Evolutionary conservation across 129 eudicot species (phyloP), one percentile per base, ranked within the genome.

Genomic region (Scalesia atractyloides): DNA sequence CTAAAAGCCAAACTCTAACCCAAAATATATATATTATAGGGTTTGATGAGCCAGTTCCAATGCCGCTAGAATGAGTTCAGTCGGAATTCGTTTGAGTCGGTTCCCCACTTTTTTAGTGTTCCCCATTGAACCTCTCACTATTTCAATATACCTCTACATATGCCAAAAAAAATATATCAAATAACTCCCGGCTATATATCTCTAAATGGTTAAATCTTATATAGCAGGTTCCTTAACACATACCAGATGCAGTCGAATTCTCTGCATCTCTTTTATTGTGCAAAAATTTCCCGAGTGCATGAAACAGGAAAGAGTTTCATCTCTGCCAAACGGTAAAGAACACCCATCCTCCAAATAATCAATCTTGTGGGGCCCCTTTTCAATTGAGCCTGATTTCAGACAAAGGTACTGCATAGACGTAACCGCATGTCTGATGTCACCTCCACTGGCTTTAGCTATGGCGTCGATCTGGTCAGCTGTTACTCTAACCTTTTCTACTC

Each of bases 381-480:
- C 76, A 73, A 49, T 56, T 6, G 65, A 78, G 56, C 73, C 72
- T 65, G 86, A 82, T 79, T 82, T 90, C 74, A 84, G 76, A 77
- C 83, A 80, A 68, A 86, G 80, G 81, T 90, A 94, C 79, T 94
- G 97, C 73, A 94, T 84, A 64, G 99, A 87, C 66, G 87, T 81
- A 75, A 94, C 90, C 46, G 97, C 99, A 34, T 88, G 81, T 83
- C 99, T 84, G 61, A 94, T 88, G 73, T 94, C 99, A 69, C 99
- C 99, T 84, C 89, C 97, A 86, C 97, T 84, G 62, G 91, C 85
- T 82, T 86, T 86, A 53, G 97, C 99, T 79, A 90, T 83, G 16
- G 69, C 58, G 81, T 94, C 91, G n/a, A 90, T 80, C 64, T 84
- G 83, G 68, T 82, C 93, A 70, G 81, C 69, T 52, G 77, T 72